Conservation (phyloP, 2,329 filamentous ascomycete genomes). For the Cladophialophora bantiana region DNA sequence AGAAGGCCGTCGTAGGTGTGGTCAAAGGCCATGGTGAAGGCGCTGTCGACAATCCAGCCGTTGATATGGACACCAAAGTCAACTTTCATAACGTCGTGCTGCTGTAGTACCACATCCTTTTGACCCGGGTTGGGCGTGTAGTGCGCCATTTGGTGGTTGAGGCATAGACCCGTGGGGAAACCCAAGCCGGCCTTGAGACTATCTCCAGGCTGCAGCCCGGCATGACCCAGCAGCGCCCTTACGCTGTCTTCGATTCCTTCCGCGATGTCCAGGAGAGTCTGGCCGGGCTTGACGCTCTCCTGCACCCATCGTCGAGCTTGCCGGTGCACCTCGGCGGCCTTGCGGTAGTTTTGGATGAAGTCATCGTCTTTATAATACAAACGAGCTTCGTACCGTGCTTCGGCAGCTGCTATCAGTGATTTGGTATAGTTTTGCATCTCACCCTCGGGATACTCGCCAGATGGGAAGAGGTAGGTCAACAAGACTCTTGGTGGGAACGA, state of each 20-base stretch:
- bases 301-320: conserved; percentile 62
- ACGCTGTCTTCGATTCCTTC: conserved; percentile 63
- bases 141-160: conserved; percentile 64
- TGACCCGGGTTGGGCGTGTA: conserved; percentile 65
- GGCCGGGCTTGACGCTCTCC: conserved; percentile 58
- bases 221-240: conserved; percentile 58
- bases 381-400: conserved; percentile 52
- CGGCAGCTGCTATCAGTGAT: conserved; percentile 56
- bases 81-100: conserved; percentile 81
- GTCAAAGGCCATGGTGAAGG: conserved; percentile 80
- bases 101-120: conserved; percentile 73
- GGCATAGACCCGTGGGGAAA: conserved; percentile 62
- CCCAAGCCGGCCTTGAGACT: conserved; percentile 60
- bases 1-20: conserved; percentile 77
- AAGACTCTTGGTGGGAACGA: conserved; percentile 57
- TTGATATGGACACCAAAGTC: conserved; percentile 84
- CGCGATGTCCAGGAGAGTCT: conserved; percentile 58
- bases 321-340: conserved; percentile 64
- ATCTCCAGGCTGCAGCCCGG: conserved; percentile 61
- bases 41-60: conserved; percentile 80
- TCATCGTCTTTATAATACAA: conserved; percentile 53
- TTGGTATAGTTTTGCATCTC: conserved; percentile 58
- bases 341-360: conserved; percentile 62
- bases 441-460: conserved; percentile 54
- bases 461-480: conserved; percentile 55